Conservation (phyloP, 2,329 filamentous ascomycete species). For the Calonectria crousiana region DNA sequence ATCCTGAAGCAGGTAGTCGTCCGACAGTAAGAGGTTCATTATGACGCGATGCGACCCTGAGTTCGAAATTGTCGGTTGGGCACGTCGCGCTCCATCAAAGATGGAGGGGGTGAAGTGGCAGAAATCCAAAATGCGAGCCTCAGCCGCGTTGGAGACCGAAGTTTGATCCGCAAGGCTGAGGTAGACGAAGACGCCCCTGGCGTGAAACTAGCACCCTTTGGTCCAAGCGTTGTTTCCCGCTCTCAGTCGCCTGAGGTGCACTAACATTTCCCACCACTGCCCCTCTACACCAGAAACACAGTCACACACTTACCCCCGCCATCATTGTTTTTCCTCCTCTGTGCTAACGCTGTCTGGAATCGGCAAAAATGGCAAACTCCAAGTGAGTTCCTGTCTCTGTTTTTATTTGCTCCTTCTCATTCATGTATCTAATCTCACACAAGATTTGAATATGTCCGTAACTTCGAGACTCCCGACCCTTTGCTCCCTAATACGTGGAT, state of each 20-base stretch:
- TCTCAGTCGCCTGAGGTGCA: conserved; percentile 32
- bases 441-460: conserved; percentile 94
- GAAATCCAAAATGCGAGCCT: conserved; percentile 33
- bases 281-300: conserved; percentile 35
- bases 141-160: conserved; percentile 41
- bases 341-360: conserved; percentile 5
- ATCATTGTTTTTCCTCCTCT: conserved; percentile 6
- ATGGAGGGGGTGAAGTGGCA: conserved; percentile 30
- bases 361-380: conserved; percentile 65
- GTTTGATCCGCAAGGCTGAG: conserved; percentile 51
- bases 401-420: neutral
- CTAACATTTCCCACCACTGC: conserved; percentile 45
- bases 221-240: conserved; percentile 26
- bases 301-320: conserved; percentile 26
- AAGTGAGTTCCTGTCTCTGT: conserved; percentile 54
- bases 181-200: conserved; percentile 10
- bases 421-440: conserved; percentile 27
- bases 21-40: conserved; percentile 72
- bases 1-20: conserved; percentile 78
- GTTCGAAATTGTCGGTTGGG: conserved; percentile 13
- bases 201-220: conserved; percentile 28
- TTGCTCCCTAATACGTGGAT: conserved; percentile 95
- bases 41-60: conserved; percentile 12
- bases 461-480: conserved; percentile 85
- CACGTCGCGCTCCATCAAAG: conserved; percentile 36